Percentiles rank a stretch among this genome's conserved stretches.
These are phyloP conservation scores for Hypoxylon cercidicola DNA, from an alignment of 495 filamentous ascomycete genomes.

Conservation along the genomic window DNA sequence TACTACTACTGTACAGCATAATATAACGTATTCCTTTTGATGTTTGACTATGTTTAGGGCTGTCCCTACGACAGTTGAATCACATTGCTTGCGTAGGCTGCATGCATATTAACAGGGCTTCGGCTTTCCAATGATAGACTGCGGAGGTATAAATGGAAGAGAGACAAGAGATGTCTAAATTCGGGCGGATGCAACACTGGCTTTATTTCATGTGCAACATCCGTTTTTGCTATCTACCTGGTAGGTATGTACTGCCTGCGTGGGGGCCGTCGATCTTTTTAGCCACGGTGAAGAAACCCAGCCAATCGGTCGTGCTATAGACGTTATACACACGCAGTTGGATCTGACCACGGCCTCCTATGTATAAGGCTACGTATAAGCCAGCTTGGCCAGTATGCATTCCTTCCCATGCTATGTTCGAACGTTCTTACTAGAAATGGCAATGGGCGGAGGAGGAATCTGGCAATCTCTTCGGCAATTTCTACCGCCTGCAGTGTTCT, in stretches of 20 bases:
- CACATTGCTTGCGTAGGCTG: constrained; percentile 18
- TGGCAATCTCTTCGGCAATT: neutral
- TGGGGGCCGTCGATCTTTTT: constrained; percentile 44
- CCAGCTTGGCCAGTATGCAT: constrained; percentile 12
- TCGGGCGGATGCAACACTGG: constrained; percentile 11
- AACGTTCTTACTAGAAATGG: constrained; percentile 35
- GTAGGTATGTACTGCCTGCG: constrained; percentile 13
- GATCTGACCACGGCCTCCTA: constrained; percentile 37
- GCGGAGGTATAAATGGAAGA: constrained; percentile 18
- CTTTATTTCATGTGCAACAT: constrained; percentile 13
- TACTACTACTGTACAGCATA: constrained; percentile 17
- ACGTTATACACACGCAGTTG: constrained; percentile 24
- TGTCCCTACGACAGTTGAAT: too few relatives aligned
- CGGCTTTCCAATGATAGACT: constrained; percentile 26
- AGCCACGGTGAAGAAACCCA: constrained; percentile 20
- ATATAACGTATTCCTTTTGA: constrained; percentile 21
- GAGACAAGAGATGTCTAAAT: constrained; percentile 12
- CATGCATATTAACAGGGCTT: constrained; percentile 23
- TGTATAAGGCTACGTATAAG: constrained; percentile 30
- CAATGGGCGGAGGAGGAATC: constrained; percentile 6
- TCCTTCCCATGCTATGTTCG: constrained; percentile 34
- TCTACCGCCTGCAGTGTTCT: neutral
- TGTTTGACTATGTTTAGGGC: too few relatives aligned
- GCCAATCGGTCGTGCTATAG: constrained; percentile 30
- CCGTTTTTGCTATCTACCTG: too few relatives aligned